These are phyloP conservation scores for Arthrobotrys sinensis DNA, from an alignment of 2,329 filamentous ascomycete genomes.

Conservation along the genomic window DNA sequence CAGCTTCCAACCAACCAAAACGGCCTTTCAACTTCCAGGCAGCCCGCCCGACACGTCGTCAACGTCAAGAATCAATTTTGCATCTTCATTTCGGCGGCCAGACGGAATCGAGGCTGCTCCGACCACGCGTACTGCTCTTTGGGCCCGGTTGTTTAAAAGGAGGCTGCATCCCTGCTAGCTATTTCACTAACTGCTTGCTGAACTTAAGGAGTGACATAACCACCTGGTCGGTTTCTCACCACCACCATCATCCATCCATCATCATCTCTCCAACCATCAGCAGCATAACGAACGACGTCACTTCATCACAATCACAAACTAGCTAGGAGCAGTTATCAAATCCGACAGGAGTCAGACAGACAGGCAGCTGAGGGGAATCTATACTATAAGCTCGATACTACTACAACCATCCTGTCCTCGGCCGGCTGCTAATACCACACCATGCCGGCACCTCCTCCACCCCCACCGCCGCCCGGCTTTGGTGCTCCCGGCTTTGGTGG, in stretches of 20 bases:
- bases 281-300: constrained; percentile 18
- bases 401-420: constrained; percentile 4
- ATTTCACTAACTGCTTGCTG: background rate
- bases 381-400: too few relatives aligned
- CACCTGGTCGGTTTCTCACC: constrained; percentile 5
- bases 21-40: constrained; percentile 21
- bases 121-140: constrained; percentile 41
- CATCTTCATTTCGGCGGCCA: constrained; percentile 22
- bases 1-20: constrained; percentile 1
- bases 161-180: constrained; percentile 19
- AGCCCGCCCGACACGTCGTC: constrained; percentile 50
- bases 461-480: constrained; percentile 61
- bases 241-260: background rate
- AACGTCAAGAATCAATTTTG: constrained; percentile 12
- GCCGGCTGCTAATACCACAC: constrained; percentile 26
- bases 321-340: background rate
- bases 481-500: constrained; percentile 60
- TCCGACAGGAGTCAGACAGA: background rate
- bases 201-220: background rate
- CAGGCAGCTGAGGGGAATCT: background rate
- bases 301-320: constrained; percentile 15
- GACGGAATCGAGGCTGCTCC: constrained; percentile 33
- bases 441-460: constrained; percentile 54
- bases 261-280: constrained; percentile 10
- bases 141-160: constrained; percentile 16